phyloP scores from a whole-genome alignment of 331 rosid species.

The Acacia concinna region DNA sequence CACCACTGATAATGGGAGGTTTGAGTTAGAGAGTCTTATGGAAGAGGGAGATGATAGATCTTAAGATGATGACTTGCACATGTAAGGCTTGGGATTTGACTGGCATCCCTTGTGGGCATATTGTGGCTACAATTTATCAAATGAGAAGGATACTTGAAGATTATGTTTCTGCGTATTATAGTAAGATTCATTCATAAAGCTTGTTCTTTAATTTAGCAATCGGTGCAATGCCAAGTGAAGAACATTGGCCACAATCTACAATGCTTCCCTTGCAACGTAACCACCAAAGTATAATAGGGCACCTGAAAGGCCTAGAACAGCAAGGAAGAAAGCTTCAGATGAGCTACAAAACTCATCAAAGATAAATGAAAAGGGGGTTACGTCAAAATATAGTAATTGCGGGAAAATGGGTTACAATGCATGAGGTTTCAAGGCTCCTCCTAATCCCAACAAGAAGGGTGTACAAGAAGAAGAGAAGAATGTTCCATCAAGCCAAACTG shows the following conservation, averaged over 20 bases:
- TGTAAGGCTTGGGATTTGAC: not conserved
- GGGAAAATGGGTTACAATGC: no score
- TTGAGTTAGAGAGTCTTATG: not conserved
- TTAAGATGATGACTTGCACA: not conserved
- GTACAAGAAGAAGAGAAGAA: not conserved
- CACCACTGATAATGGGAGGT: not conserved
- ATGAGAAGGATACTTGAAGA: no score
- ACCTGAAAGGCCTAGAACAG: not conserved
- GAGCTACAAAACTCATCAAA: not conserved
- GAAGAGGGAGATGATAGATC: not conserved
- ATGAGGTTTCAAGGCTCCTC: not conserved
- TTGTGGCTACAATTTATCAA: not conserved
- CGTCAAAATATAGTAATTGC: not conserved
- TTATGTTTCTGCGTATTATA: not conserved
- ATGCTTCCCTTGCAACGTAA: not conserved
- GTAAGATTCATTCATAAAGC: not conserved
- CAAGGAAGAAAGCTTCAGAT: not conserved
- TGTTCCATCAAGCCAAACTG: no score
- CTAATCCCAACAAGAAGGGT: not conserved
- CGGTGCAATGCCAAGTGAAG: not conserved
- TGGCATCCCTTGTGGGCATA: not conserved
- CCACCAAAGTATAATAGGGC: not conserved
- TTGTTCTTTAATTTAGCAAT: no score
- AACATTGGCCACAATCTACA: not conserved
- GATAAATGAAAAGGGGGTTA: no score